Evolutionary conservation across 495 filamentous ascomycete species (phyloP).

Genomic region (Neurospora hispaniola): DNA sequence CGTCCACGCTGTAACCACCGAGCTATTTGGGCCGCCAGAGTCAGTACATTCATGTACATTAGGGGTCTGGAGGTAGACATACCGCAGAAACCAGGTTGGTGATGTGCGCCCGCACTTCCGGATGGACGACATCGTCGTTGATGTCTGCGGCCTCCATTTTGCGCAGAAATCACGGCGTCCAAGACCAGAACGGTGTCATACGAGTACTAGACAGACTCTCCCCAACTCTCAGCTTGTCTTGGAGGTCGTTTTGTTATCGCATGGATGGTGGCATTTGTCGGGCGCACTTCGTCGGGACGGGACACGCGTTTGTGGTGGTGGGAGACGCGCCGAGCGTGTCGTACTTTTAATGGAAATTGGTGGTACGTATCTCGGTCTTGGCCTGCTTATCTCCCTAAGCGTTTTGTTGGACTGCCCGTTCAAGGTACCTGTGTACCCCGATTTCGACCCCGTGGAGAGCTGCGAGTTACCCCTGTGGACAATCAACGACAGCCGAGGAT

Average conservation of each 20-base stretch:
- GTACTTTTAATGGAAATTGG: not conserved
- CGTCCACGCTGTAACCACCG: constrained; percentile 72
- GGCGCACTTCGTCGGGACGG: not conserved
- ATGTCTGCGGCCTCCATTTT: constrained; percentile 42
- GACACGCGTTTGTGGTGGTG: not conserved
- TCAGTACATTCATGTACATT: not conserved
- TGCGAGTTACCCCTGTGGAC: not conserved
- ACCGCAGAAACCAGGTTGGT: constrained; percentile 87
- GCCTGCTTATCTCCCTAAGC: not conserved
- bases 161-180: constrained; percentile 9
- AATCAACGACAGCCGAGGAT: too few relatives aligned
- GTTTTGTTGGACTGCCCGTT: too few relatives aligned
- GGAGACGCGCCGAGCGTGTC: not conserved
- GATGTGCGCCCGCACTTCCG: constrained; percentile 82
- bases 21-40: constrained; percentile 43
- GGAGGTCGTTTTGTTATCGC: not conserved
- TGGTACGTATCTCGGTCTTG: not conserved
- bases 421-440: not conserved
- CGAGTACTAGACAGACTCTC: not conserved
- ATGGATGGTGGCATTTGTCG: not conserved
- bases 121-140: constrained; percentile 54
- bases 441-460: not conserved
- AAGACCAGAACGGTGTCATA: not conserved
- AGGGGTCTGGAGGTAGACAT: constrained; percentile 25
- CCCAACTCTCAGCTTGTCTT: not conserved